phyloP scores from a whole-genome alignment of 768 basidiomycete genomes.

The Suillus alpinus region DNA sequence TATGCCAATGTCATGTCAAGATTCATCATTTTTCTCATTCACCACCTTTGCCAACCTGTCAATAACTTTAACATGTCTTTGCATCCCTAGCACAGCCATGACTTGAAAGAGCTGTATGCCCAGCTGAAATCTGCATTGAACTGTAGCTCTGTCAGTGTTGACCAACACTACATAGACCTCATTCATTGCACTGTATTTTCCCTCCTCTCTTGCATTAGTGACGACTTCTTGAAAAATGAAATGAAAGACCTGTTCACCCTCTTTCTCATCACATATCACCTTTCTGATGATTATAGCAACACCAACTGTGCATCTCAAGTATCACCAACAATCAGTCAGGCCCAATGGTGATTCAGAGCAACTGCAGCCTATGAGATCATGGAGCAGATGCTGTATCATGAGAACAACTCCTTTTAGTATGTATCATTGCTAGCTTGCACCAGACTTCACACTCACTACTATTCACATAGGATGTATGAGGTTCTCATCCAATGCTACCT shows the following conservation, averaged over 20 bases:
- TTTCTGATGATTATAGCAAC: neutral
- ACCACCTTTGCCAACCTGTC: neutral
- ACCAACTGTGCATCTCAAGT: neutral
- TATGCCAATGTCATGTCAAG: neutral
- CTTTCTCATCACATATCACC: conserved; percentile 2
- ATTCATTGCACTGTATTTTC: neutral
- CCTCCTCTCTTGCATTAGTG: neutral
- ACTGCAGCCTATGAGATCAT: neutral
- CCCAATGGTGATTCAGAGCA: neutral
- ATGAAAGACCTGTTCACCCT: neutral
- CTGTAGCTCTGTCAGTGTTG: too few species aligned
- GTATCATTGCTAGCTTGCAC: too few species aligned
- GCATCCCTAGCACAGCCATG: neutral
- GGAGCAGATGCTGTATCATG: neutral
- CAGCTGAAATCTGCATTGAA: too few species aligned
- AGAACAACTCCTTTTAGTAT: neutral
- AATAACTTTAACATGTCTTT: neutral
- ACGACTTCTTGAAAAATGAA: neutral
- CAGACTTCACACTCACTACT: too few species aligned
- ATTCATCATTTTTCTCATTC: neutral
- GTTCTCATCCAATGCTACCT: too few species aligned
- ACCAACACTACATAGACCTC: neutral
- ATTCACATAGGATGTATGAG: neutral
- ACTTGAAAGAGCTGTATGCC: too few species aligned
- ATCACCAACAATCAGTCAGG: neutral